Conservation (phyloP, 805 yeast genomes). For the Schwanniomyces yamadae region DNA sequence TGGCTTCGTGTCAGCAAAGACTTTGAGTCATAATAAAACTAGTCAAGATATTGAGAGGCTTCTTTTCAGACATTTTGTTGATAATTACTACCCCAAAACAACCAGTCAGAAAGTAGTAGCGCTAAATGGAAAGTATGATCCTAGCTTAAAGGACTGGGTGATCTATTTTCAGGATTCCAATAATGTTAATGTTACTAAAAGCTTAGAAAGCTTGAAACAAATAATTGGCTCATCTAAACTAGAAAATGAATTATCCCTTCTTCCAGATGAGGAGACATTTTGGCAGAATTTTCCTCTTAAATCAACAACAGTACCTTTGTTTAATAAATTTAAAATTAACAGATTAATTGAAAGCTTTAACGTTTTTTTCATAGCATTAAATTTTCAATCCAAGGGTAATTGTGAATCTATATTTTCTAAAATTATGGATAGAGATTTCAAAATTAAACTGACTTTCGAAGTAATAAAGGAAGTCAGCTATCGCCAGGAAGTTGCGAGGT, state of each 20-base stretch:
- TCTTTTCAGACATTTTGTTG: constrained; percentile 20
- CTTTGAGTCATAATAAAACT: constrained; percentile 14
- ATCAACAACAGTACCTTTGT: constrained; percentile 25
- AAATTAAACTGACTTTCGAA: constrained; percentile 32
- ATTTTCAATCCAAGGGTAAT: constrained; percentile 15
- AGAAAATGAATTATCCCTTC: constrained; percentile 16
- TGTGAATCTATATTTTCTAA: constrained; percentile 5
- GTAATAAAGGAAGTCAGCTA: constrained; percentile 24
- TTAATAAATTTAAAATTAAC: constrained; percentile 48
- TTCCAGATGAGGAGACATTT: constrained; percentile 19
- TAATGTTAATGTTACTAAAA: constrained; percentile 12
- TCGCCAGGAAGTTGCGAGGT: constrained; percentile 18
- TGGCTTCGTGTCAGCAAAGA: constrained; percentile 31
- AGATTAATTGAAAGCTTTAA: constrained; percentile 49
- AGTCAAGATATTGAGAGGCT: constrained; percentile 24
- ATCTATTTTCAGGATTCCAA: constrained; percentile 19
- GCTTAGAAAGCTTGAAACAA: constrained; percentile 20
- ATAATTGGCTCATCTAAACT: constrained; percentile 23
- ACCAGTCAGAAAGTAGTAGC: constrained; percentile 17
- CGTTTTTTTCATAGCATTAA: constrained; percentile 43
- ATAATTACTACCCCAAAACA: constrained; percentile 18
- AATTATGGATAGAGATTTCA: constrained; percentile 8
- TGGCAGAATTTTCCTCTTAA: constrained; percentile 28
- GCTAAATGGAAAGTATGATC: constrained; percentile 36
- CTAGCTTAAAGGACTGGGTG: constrained; percentile 31